phyloP scores from a whole-genome alignment of 2,329 filamentous ascomycete genomes.

The Trichophyton equinum region DNA sequence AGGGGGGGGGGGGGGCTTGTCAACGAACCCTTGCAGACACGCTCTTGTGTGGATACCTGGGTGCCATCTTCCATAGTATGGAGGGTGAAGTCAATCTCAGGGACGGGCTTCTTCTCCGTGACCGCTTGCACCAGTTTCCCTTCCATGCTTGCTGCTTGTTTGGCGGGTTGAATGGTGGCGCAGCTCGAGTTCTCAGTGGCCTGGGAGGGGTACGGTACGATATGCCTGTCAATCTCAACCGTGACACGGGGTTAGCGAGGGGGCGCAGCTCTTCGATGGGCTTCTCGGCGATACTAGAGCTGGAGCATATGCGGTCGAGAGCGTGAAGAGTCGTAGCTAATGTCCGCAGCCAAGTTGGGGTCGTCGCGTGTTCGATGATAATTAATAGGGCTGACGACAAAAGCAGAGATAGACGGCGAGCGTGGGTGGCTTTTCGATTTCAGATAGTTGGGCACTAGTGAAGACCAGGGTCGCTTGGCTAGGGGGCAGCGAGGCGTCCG shows the following conservation, averaged over 20 bases:
- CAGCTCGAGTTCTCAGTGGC: background rate
- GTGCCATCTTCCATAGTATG: slow-evolving; percentile 97
- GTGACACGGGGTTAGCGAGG: background rate
- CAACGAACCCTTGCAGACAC: slow-evolving; percentile 83
- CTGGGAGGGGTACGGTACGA: background rate
- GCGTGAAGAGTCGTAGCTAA: background rate
- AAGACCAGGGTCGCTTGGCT: background rate
- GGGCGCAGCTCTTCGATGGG: background rate
- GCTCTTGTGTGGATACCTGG: slow-evolving; percentile 87
- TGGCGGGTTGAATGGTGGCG: background rate
- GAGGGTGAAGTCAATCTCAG: slow-evolving; percentile 96
- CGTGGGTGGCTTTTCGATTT: background rate
- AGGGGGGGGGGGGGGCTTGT: background rate
- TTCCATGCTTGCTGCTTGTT: slow-evolving; percentile 26
- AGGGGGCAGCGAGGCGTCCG: background rate
- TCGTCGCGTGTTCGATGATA: background rate
- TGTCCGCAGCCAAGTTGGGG: background rate
- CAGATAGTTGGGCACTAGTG: background rate
- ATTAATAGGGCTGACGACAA: background rate
- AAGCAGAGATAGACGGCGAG: background rate
- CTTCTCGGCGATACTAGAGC: background rate
- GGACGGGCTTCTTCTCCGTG: slow-evolving; percentile 84
- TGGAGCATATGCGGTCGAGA: background rate
- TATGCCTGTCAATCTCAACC: background rate
- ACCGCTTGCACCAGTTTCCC: slow-evolving; percentile 67